These are phyloP conservation scores for Agapanthus africanus DNA, from an alignment of 106 monocot species.

Conservation along the genomic window DNA sequence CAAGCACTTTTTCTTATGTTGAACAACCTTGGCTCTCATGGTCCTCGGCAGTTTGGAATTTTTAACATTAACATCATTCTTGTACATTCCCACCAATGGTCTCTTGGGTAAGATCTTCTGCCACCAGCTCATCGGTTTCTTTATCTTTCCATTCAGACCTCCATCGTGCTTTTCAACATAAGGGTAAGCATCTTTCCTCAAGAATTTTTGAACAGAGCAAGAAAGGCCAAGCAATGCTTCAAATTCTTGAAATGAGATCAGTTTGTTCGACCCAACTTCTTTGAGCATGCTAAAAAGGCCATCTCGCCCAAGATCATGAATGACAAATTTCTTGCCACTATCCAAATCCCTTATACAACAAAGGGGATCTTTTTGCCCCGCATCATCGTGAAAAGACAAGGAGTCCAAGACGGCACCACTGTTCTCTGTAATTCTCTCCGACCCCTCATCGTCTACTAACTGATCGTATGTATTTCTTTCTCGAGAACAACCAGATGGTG, in stretches of 20 bases:
- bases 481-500: neutral
- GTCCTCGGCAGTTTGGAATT: constrained; percentile 17
- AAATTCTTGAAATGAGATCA: constrained; percentile 45
- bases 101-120: constrained; percentile 21
- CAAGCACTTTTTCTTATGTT: constrained; percentile 34
- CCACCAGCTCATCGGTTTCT: constrained; percentile 35
- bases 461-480: too few species aligned
- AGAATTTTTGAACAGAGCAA: constrained; percentile 23
- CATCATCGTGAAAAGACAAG: constrained; percentile 5
- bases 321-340: constrained; percentile 38
- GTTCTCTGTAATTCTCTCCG: constrained; percentile 12
- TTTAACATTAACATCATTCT: constrained; percentile 15
- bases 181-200: constrained; percentile 13
- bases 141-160: constrained; percentile 13
- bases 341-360: constrained; percentile 43
- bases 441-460: too few species aligned
- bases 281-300: constrained; percentile 26
- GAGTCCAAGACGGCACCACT: constrained; percentile 18
- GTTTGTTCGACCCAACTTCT: constrained; percentile 36
- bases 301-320: constrained; percentile 25
- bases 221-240: constrained; percentile 42
- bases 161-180: neutral
- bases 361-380: constrained; percentile 1
- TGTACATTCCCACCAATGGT: constrained; percentile 11
- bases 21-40: constrained; percentile 24